Base-by-base conservation (phyloP, 2,329 filamentous ascomycete genomes). In the Aureobasidium subglaciale region DNA sequence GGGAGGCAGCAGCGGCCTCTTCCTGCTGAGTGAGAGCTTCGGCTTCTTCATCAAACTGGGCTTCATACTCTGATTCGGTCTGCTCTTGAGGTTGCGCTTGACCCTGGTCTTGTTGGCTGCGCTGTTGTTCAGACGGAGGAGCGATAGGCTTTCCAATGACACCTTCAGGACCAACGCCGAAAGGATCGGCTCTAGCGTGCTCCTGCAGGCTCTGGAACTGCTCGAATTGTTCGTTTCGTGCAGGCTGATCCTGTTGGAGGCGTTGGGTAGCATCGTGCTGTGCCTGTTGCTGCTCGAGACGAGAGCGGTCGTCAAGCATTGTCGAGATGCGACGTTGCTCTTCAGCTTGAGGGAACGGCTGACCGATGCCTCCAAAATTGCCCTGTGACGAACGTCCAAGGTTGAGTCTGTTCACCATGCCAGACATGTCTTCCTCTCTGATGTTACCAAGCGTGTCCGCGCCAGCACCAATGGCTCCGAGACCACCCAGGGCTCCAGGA, bases 151-250 rank as follows among this genome's bases (percentile, higher is more conserved):
- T 70, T 52, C 67, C 67, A 42, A 69, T 70, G n/a, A 69, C 62
- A 25, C 70, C 69, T 59, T 70, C 69, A 25, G 67, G 60, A 27
- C 45, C 56, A 18, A 56, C 43, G 11, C 42, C 34, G 48, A 57
- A 57, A 18, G 55, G 34, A 59, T 59, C 57, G 27, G 53, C 53
- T 41, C 56, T 37, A 18, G 48, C 55, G 25, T 67, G 68, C 8
- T 78, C 75, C 57, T 91, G 88, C 58, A 86, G 81, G 65, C 86
- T 82, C 63, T 95, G 83, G 67, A 96, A 96, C 66, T 96, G 86
- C 62, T 87, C 83, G 18, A 96, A 77, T 42, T 91, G 85, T 43
- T 89, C 87, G 59, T 78, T 77, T 49, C 63, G 56, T 10, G 56
- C 58, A 15, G 65, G 72, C 59, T 77, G 73, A 54, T 78, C 76